Evolutionary conservation across 2,329 filamentous ascomycete genomes (phyloP).

Genomic region (Epichloe sp.): DNA sequence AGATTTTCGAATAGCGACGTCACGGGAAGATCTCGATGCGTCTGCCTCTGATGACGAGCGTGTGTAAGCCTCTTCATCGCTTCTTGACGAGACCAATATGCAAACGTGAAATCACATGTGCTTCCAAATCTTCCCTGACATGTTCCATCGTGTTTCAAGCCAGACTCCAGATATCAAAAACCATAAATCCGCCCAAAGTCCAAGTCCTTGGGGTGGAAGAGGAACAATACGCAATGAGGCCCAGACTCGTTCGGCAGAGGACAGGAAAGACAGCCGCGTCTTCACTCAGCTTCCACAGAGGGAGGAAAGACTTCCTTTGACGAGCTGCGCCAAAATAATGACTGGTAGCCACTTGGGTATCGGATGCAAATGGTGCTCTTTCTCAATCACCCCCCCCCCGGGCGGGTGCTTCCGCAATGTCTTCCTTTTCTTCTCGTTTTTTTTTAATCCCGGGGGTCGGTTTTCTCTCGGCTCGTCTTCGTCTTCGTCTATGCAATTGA

Average conservation of each 20-base stretch:
- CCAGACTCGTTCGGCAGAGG: not conserved
- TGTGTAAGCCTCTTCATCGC: no score
- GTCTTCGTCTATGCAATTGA: not conserved
- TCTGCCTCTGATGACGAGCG: not conserved
- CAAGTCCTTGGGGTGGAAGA: not conserved
- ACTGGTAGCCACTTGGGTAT: slow-evolving; percentile 2
- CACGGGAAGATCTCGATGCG: not conserved
- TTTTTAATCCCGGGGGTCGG: not conserved
- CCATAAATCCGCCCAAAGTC: not conserved
- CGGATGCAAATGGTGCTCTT: not conserved
- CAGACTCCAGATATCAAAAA: not conserved
- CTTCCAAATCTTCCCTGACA: no score
- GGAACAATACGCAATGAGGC: not conserved
- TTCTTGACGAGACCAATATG: no score
- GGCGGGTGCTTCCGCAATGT: not conserved
- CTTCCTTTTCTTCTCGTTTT: not conserved
- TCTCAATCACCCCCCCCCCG: not conserved
- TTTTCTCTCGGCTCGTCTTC: not conserved
- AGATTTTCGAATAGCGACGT: not conserved
- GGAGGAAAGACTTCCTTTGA: not conserved
- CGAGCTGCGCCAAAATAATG: not conserved
- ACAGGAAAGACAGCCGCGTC: not conserved
- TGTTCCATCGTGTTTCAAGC: no score
- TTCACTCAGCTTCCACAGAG: not conserved
- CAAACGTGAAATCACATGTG: no score